Evolutionary conservation across 192 early-diverging fungal species (phyloP), one percentile per base, ranked within the genome.

Genomic region (Paraglomus occultum): DNA sequence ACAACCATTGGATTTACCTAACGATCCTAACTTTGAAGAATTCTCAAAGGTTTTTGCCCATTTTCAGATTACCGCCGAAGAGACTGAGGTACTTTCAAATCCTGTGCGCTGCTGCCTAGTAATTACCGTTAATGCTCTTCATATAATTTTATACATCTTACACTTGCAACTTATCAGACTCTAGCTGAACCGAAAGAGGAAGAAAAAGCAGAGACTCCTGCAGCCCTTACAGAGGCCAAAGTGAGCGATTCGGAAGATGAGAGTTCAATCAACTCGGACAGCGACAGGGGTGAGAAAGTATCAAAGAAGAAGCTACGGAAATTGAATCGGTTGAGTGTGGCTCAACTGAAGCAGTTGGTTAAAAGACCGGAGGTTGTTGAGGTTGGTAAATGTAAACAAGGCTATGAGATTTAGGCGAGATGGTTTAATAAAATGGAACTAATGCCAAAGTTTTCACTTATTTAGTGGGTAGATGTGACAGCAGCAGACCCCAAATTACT

Each of bases 281-380:
- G 79, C 38, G 75, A 77, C 9, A 64, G 50, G 44, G 65, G 65
- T 46, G 76, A 79, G 8, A 62, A 79, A 43, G 71, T 82, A 15
- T 83, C 85, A 20, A 87, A 87, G 68, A 87, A 87, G 70, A 87
- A 87, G 22, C 54, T 83, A 51, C 81, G 80, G 71, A 78, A 84
- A 40, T 31, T 84, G 6, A 87, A 77, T 73, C 83, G 88, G 58
- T 81, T 87, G 61, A 85, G 85, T 15, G 90, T 99, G 5, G 96
- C 97, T 2, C 92, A 94, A 71, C 80, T 99, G 67, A 98, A 98
- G 76, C 93, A 98, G 70, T 62, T 87, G 17, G 96, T 94, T 4
- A 84, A 85, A 53, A 92, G 92, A 60, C 95, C 97, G 1, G 97
- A 98, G 70, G 92, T 96, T 7, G 97, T 99, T 31, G 97, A 99